Base-by-base conservation (phyloP, 805 yeast genomes). In the Pichia kluyveri region DNA sequence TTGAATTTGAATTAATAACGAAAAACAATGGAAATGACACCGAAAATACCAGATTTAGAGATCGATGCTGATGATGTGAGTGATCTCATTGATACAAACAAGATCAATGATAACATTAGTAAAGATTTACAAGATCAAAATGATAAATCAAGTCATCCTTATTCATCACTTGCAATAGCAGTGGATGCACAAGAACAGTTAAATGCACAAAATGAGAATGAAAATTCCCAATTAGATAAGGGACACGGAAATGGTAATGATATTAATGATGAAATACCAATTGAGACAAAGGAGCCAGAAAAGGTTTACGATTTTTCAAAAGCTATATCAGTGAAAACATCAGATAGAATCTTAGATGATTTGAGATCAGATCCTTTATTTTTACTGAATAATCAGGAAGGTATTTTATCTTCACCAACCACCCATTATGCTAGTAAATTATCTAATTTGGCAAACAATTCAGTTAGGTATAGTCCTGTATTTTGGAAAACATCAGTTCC, bases 281-380 rank as follows among this genome's bases (percentile, higher is more conserved):
- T 34, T 34, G 15, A 34, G 12, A 14, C 17, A 15, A 34, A 14
- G 5, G 37, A 34, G 15, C 17, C 37, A 34, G 15, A 12, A 5
- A 34, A 34, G 8, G 23, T 9, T 11, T 62, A 62, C 47, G 55
- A 58, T 39, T 63, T 63, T 30, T 34, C 41, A 4, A 48, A 50
- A 8, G 53, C 60, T n/a, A 47, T 43, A 18, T 52, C 59, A 37
- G 77, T 78, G 64, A 85, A 84, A 56, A 83, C 91, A 0, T 63
- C 82, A 7, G 84, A 84, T 56, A 68, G 91, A 47, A 68, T 85
- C 19, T 55, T 83, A 23, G 88, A 82, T 59, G 91, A 84, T 56
- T 58, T 84, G 31, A 66, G 75, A 45, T 71, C 69, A 31, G 76
- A 71, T 50, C 59, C 73, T 9, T 52, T 63, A 32, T 69, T 71